phyloP scores from a whole-genome alignment of 2,329 filamentous ascomycete genomes.

The Paracamarosporium sp. region DNA sequence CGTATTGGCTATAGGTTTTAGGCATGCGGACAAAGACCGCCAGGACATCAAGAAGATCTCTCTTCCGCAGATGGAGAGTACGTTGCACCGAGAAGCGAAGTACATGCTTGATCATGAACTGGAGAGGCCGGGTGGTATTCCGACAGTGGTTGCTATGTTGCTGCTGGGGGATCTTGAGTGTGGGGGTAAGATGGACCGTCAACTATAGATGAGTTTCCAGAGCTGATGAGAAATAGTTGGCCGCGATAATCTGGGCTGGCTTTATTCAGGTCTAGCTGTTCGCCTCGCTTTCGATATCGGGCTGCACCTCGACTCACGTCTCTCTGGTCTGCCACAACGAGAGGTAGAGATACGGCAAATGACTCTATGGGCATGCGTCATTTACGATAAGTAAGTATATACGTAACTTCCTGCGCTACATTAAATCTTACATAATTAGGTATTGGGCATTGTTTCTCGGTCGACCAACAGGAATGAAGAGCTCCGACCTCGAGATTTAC shows the following conservation, averaged over 20 bases:
- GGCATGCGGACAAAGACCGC: constrained; percentile 57
- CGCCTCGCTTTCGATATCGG: constrained; percentile 35
- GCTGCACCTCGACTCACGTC: constrained; percentile 56
- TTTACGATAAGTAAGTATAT: constrained; percentile 56
- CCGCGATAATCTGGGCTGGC: constrained; percentile 62
- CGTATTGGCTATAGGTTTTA: constrained; percentile 60
- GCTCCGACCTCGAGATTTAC: constrained; percentile 58
- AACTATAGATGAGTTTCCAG: background rate
- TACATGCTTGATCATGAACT: constrained; percentile 62
- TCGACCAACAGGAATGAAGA: constrained; percentile 62
- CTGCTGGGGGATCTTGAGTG: constrained; percentile 62
- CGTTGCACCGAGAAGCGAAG: constrained; percentile 61
- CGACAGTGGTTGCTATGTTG: constrained; percentile 60
- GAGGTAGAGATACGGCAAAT: constrained; percentile 59
- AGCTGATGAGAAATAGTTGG: constrained; percentile 46
- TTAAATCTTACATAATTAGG: constrained; percentile 20
- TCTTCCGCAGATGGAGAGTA: constrained; percentile 58
- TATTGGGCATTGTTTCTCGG: constrained; percentile 64
- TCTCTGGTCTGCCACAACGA: constrained; percentile 52
- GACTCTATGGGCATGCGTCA: constrained; percentile 59
- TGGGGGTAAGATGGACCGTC: constrained; percentile 35
- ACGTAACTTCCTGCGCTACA: background rate
- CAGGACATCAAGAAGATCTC: constrained; percentile 58
- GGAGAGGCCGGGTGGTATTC: constrained; percentile 60
- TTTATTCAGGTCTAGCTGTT: constrained; percentile 56